Percentiles rank a stretch among this genome's conserved stretches.
Conservation (phyloP, 192 early-diverging fungal species). For the Coemansia sp. region DNA sequence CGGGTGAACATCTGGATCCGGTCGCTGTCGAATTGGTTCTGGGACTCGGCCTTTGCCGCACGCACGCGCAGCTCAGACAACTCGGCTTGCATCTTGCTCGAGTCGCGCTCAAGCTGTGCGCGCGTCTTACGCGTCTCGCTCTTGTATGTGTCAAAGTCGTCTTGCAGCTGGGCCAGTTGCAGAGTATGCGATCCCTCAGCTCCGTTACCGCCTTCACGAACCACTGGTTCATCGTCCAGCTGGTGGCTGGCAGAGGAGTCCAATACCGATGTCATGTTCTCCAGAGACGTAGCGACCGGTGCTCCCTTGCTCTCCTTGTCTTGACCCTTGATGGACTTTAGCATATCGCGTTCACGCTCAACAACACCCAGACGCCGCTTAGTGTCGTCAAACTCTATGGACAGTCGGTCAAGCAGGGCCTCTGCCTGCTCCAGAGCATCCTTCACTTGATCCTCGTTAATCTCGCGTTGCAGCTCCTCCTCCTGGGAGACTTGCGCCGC, state of each 20-base stretch:
- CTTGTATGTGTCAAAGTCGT: constrained; percentile 66
- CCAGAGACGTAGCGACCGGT: background rate
- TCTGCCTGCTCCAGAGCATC: constrained; percentile 59
- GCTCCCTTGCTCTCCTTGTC: background rate
- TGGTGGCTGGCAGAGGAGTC: background rate
- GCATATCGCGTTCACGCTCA: constrained; percentile 62
- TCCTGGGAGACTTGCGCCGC: constrained; percentile 56
- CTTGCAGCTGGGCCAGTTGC: constrained; percentile 55
- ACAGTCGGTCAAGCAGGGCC: constrained; percentile 54
- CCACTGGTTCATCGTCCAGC: background rate
- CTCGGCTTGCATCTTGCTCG: constrained; percentile 56
- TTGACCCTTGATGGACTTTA: constrained; percentile 37
- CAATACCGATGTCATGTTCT: background rate
- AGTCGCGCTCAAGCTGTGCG: constrained; percentile 56
- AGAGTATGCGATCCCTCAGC: background rate
- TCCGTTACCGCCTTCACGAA: background rate
- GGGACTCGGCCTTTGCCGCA: constrained; percentile 62
- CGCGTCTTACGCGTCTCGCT: constrained; percentile 63
- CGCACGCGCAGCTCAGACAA: constrained; percentile 64
- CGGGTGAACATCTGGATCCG: constrained; percentile 64
- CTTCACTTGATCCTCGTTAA: constrained; percentile 53
- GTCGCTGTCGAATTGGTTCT: constrained; percentile 57
- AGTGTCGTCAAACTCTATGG: constrained; percentile 54
- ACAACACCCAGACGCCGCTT: constrained; percentile 53
- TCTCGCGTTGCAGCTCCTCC: constrained; percentile 38